A percentile compares a stretch with the other conserved stretches of the same genome.
Conservation (phyloP, 2,329 filamentous ascomycete species). For the Pleoardoris graminearum region DNA sequence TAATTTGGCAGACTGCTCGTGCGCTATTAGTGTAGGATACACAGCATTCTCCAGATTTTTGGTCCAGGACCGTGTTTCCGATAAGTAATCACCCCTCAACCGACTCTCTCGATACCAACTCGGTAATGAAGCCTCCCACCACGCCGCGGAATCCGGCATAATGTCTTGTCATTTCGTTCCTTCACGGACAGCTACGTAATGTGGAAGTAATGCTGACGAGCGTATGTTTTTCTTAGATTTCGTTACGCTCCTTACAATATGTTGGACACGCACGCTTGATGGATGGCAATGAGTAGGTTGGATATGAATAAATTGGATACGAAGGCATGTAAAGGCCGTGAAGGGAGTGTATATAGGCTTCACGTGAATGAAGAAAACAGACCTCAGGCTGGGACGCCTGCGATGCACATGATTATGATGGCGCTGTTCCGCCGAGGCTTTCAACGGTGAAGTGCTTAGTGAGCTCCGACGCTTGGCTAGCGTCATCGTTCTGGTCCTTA, state of each 20-base stretch:
- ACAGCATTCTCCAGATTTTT: background rate
- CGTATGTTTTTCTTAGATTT: slow-evolving; percentile 14
- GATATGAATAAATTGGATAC: slow-evolving; percentile 1
- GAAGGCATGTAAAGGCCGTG: background rate
- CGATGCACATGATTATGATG: background rate
- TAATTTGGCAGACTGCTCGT: background rate
- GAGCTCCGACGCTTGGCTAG: slow-evolving; percentile 13
- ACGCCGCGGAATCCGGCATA: slow-evolving; percentile 13
- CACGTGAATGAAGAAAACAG: background rate
- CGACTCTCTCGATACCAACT: background rate
- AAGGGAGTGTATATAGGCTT: slow-evolving; percentile 3
- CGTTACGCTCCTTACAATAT: slow-evolving; percentile 18
- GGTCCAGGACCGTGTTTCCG: background rate
- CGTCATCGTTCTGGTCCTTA: slow-evolving; percentile 26
- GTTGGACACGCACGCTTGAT: background rate
- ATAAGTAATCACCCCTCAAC: slow-evolving; percentile 1
- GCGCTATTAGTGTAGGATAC: background rate
- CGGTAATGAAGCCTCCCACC: slow-evolving; percentile 5
- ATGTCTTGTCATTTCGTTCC: slow-evolving; percentile 21
- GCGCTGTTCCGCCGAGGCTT: too few relatives aligned
- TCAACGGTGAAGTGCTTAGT: background rate
- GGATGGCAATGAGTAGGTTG: slow-evolving; percentile 3
- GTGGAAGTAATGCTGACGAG: slow-evolving; percentile 24
- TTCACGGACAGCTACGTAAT: background rate
- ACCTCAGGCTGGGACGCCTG: background rate